Percentiles rank a stretch among this genome's conserved stretches.
phyloP scores from a whole-genome alignment of 176 grass and related monocot genomes.

The Ensete glaucum region DNA sequence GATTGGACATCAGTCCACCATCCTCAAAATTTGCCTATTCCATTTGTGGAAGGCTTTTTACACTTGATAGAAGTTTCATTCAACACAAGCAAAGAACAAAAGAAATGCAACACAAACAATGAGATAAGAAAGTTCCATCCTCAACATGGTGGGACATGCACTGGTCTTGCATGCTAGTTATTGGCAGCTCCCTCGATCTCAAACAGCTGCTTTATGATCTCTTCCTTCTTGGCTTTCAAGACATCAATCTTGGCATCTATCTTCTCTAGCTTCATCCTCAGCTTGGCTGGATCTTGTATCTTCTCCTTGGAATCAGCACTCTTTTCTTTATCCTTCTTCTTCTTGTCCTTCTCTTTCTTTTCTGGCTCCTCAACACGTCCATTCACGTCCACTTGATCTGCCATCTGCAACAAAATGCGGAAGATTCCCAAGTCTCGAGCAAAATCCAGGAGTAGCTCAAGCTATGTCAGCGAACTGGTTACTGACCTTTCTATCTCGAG shows the following conservation, averaged over 20 bases:
- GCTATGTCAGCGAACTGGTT: neutral
- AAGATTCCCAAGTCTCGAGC: neutral
- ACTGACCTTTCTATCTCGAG: neutral
- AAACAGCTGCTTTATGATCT: conserved; percentile 27
- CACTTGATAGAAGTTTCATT: too few relatives aligned
- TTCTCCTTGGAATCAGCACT: neutral
- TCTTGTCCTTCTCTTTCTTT: conserved; percentile 31
- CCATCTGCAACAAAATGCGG: neutral
- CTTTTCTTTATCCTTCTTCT: conserved; percentile 30
- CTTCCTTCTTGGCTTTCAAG: conserved; percentile 40
- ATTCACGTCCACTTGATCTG: neutral
- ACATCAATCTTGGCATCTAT: conserved; percentile 33
- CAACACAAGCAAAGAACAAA: too few relatives aligned
- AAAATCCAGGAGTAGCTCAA: neutral
- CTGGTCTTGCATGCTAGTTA: too few relatives aligned
- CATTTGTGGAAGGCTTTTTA: too few relatives aligned
- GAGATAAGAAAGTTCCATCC: too few relatives aligned
- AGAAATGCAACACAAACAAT: too few relatives aligned
- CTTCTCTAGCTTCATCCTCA: conserved; percentile 38
- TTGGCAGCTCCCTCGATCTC: conserved; percentile 14
- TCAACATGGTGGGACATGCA: too few relatives aligned
- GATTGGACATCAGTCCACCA: too few relatives aligned
- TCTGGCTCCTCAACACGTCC: neutral
- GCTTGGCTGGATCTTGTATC: conserved; percentile 10
- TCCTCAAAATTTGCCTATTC: too few relatives aligned